A percentile compares a stretch with the other conserved stretches of the same genome.
Evolutionary conservation across 1,139 yeast species (phyloP).

Genomic region (Scheffersomyces segobiensis): DNA sequence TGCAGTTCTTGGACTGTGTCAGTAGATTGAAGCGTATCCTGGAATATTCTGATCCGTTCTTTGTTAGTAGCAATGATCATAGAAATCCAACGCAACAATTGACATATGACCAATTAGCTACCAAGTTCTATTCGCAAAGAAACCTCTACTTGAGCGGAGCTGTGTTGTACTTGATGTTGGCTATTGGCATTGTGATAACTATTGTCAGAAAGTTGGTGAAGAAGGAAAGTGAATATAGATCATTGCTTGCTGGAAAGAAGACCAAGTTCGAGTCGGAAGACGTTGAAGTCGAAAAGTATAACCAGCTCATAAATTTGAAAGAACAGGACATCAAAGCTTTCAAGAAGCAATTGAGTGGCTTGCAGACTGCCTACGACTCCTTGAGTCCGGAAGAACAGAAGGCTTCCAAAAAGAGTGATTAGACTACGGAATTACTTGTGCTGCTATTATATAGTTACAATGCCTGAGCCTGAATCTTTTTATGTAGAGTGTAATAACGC

Average conservation of each 20-base stretch:
- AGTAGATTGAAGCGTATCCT: conserved; percentile 41
- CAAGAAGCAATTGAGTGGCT: conserved; percentile 53
- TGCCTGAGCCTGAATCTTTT: neutral
- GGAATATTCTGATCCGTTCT: conserved; percentile 25
- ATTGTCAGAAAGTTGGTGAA: conserved; percentile 58
- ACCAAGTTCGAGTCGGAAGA: conserved; percentile 21
- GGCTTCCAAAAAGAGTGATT: conserved; percentile 8
- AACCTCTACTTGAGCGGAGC: conserved; percentile 74
- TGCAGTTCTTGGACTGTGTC: conserved; percentile 63
- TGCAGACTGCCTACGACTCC: conserved; percentile 54
- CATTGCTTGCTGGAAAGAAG: conserved; percentile 18
- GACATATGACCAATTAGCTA: conserved; percentile 45
- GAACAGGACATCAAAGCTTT: conserved; percentile 51
- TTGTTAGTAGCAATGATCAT: conserved; percentile 13
- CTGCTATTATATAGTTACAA: neutral
- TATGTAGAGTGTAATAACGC: neutral
- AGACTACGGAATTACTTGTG: neutral
- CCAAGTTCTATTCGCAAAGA: conserved; percentile 68
- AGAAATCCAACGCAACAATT: conserved; percentile 13
- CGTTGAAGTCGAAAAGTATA: conserved; percentile 36
- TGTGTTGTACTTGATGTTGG: conserved; percentile 58
- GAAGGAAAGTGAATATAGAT: conserved; percentile 49
- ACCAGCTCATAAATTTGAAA: conserved; percentile 43
- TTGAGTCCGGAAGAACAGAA: conserved; percentile 22
- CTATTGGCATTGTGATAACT: conserved; percentile 58